A percentile compares a stretch with the other conserved stretches of the same genome.
Evolutionary conservation across 2,329 filamentous ascomycete species (phyloP).

Genomic region (Zymoseptoria brevis): DNA sequence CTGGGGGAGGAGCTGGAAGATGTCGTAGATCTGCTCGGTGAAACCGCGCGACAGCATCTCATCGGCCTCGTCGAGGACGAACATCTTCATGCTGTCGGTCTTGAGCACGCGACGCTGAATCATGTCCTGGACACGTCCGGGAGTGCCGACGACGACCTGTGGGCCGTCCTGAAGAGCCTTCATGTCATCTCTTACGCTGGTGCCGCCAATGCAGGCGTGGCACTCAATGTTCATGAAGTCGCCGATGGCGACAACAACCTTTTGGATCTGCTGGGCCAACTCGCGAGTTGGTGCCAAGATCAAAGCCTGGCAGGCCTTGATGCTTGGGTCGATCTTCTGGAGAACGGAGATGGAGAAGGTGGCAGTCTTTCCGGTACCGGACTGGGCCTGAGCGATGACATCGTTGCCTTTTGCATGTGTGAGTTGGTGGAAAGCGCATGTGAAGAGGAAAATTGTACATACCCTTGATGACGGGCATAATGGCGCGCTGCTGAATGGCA

Average conservation of each 20-base stretch:
- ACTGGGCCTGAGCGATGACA: conserved; percentile 99
- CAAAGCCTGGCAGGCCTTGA: conserved; percentile 96
- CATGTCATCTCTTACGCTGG: conserved; percentile 97
- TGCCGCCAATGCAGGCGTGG: conserved; percentile 98
- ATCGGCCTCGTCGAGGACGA: conserved; percentile 98
- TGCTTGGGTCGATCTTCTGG: conserved; percentile 91
- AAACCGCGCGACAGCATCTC: conserved; percentile 99
- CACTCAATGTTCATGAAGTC: conserved; percentile 99
- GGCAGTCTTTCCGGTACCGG: conserved; percentile 98
- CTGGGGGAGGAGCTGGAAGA: conserved; percentile 97
- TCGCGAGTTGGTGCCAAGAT: conserved; percentile 97
- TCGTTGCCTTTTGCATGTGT: conserved; percentile 62
- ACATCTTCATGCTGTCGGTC: conserved; percentile 99
- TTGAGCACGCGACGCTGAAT: conserved; percentile 96
- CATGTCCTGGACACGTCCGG: conserved; percentile 98
- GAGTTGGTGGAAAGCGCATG: conserved; percentile 2
- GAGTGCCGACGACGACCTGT: conserved; percentile 95
- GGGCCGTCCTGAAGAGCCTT: conserved; percentile 92
- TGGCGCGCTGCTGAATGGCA: conserved; percentile 98
- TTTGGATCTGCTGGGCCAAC: conserved; percentile 98
- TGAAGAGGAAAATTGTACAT: conserved; percentile 33
- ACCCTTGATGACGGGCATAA: conserved; percentile 99
- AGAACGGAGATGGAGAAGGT: conserved; percentile 99
- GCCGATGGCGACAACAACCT: conserved; percentile 96
- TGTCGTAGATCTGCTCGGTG: conserved; percentile 99